These are phyloP conservation scores for Backusella parvicylindrica DNA, from an alignment of 192 early-diverging fungal species.

Conservation along the genomic window DNA sequence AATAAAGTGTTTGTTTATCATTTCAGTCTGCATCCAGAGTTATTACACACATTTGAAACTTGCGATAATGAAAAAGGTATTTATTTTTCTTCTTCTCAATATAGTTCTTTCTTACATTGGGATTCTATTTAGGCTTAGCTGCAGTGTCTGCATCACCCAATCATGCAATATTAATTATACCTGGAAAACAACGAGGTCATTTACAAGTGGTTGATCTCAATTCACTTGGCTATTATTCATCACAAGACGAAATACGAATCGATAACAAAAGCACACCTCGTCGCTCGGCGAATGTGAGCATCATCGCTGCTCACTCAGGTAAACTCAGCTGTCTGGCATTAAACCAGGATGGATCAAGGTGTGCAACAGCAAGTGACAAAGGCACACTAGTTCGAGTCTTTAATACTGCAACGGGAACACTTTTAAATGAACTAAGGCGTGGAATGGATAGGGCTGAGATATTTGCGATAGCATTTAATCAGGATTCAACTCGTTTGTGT, in stretches of 20 bases:
- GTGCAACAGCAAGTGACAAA: conserved; percentile 84
- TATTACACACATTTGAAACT: conserved; percentile 81
- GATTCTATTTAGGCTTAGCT: conserved; percentile 47
- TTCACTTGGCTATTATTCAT: conserved; percentile 25
- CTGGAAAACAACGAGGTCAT: conserved; percentile 78
- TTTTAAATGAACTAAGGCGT: conserved; percentile 82
- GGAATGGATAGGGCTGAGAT: conserved; percentile 89
- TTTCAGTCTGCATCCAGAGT: conserved; percentile 64
- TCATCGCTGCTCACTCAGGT: conserved; percentile 82
- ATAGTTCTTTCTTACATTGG: too few species aligned
- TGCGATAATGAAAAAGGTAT: conserved; percentile 69
- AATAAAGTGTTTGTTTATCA: conserved; percentile 83
- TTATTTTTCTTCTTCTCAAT: background rate
- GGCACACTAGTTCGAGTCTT: conserved; percentile 93
- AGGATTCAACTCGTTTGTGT: conserved; percentile 71
- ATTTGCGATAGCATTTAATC: conserved; percentile 85
- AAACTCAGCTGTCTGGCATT: conserved; percentile 75
- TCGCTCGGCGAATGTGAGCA: conserved; percentile 57
- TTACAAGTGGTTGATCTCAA: conserved; percentile 79
- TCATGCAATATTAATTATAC: conserved; percentile 78
- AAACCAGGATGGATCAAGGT: conserved; percentile 71
- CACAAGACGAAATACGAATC: background rate
- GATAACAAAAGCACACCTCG: conserved; percentile 23
- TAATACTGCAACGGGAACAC: conserved; percentile 64
- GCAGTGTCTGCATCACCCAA: conserved; percentile 63